These are phyloP conservation scores for Neofusicoccum laricinum DNA, from an alignment of 2,329 filamentous ascomycete genomes.

Conservation along the genomic window DNA sequence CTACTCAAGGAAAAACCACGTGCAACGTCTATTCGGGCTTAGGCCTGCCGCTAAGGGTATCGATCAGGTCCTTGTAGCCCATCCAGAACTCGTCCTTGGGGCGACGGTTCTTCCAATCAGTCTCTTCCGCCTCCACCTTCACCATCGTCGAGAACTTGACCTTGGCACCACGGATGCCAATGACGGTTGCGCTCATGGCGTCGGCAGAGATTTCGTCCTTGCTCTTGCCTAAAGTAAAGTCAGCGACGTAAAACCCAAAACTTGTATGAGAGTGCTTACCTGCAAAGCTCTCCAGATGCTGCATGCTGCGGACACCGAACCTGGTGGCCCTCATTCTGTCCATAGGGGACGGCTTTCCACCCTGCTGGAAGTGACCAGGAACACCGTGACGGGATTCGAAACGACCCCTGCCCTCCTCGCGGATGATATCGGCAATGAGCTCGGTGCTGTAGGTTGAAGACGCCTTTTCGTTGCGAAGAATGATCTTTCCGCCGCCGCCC, in stretches of 20 bases:
- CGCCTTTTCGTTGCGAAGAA: constrained; percentile 94
- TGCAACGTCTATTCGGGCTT: constrained; percentile 8
- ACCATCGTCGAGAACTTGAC: constrained; percentile 85
- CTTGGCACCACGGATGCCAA: constrained; percentile 86
- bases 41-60: constrained; percentile 72
- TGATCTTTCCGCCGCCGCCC: constrained; percentile 85
- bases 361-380: constrained; percentile 92
- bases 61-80: constrained; percentile 73
- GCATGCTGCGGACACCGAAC: constrained; percentile 89
- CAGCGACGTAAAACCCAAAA: neutral
- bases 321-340: constrained; percentile 89
- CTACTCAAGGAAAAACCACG: constrained; percentile 1
- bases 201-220: constrained; percentile 70
- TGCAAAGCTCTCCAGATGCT: constrained; percentile 80
- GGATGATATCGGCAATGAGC: constrained; percentile 92
- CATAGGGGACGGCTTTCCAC: constrained; percentile 90
- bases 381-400: constrained; percentile 85
- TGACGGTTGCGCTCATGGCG: constrained; percentile 72
- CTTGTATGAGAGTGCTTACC: constrained; percentile 27
- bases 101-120: constrained; percentile 88
- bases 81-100: constrained; percentile 86
- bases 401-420: constrained; percentile 83
- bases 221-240: constrained; percentile 44
- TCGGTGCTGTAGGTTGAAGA: constrained; percentile 87
- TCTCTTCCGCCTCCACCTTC: constrained; percentile 76